Base-by-base conservation (phyloP, 1,284 basidiomycete genomes). In the Athelia psychrophila region DNA sequence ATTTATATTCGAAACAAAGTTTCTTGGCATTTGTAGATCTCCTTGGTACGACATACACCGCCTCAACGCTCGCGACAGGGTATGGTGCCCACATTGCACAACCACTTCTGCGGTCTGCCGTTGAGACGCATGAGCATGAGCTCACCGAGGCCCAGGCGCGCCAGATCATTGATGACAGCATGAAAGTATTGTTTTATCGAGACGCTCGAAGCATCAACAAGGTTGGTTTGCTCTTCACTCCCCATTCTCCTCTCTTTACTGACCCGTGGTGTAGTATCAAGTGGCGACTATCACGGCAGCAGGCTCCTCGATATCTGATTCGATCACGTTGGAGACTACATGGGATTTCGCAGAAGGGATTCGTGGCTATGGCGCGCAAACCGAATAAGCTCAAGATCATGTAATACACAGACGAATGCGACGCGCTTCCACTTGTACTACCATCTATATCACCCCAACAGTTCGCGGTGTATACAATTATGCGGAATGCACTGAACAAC, bases 121-220 rank as follows among this genome's bases (percentile, higher is more conserved):
- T 94, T 15, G 94, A 99, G 68, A 92, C 91, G 2, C 74, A 77
- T 20, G 91, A 95, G 61, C 79, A 88, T 44, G 71, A 74, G 3
- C 72, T 98, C 52, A 88, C 86, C 0, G 89, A 92, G 62, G 87
- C 86, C 27, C 83, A 95, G 56, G 97, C 94, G 13, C 78, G 82
- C 50, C 75, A 80, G 60, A 88, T 98, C 56, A 66, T 99, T 47
- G 83, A 91, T 63, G 84, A 92, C 50, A 88, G 91, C 67, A 91
- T 99, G 88, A 88, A 88, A 62, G 95, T 99, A 12, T 78, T 99
- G 50, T 99, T 90, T 76, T 99, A 99, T 74, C 85, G 96, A 46
- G 97, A 99, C 65, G 96, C 96, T 2, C 83, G 97, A 63, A 94
- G 91, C 76, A 75, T 97, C 69, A 93, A 99, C 80, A 95, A 98